Conservation (phyloP, 192 early-diverging fungal genomes). For the Gonapodya prolifera region DNA sequence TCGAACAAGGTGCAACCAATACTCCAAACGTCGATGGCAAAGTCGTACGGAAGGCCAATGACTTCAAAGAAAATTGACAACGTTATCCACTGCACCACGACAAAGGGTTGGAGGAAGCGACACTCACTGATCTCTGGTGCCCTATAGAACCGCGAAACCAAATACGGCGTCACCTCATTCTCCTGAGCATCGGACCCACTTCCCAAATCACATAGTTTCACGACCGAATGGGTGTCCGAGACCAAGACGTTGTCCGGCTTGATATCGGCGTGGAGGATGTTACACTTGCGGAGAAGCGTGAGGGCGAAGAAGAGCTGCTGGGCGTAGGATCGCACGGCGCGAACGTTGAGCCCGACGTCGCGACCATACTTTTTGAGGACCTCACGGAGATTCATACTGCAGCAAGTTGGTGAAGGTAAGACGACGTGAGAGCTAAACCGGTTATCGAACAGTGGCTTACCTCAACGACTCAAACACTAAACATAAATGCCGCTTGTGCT, state of each 20-base stretch:
- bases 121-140: constrained; percentile 87
- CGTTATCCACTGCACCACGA: no score
- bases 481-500: constrained; percentile 82
- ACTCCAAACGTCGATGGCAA: constrained; percentile 89
- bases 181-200: constrained; percentile 77
- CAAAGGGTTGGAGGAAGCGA: no score
- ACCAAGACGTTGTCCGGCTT: constrained; percentile 98
- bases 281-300: no score
- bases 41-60: constrained; percentile 76
- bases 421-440: neutral
- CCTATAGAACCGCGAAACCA: constrained; percentile 91
- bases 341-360: constrained; percentile 82
- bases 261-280: constrained; percentile 88
- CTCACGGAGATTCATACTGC: constrained; percentile 81
- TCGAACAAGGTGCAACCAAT: constrained; percentile 90
- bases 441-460: constrained; percentile 18
- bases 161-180: constrained; percentile 89
- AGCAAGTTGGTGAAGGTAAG: neutral
- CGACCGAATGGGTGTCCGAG: constrained; percentile 53
- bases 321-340: constrained; percentile 82
- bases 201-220: constrained; percentile 92
- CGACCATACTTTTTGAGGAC: constrained; percentile 91
- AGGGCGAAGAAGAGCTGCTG: constrained; percentile 80
- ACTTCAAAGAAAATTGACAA: constrained; percentile 27
- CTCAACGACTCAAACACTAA: constrained; percentile 90